These are phyloP conservation scores for Aurantiochytrium sp. DNA, from an alignment of 108 stramenopile species.

Conservation along the genomic window DNA sequence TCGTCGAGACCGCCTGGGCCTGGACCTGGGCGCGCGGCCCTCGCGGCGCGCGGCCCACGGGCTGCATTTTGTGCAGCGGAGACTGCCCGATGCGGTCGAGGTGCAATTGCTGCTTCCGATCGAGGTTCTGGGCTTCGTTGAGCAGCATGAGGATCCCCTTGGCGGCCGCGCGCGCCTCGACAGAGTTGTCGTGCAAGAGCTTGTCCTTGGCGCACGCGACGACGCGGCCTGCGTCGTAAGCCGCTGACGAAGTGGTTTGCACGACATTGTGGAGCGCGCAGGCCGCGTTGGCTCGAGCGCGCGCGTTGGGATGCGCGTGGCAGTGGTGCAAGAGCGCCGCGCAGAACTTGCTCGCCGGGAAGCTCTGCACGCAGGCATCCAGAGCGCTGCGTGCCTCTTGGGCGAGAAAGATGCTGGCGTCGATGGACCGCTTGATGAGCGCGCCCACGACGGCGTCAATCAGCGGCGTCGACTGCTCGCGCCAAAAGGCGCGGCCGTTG, in stretches of 20 bases:
- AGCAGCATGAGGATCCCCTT: not conserved
- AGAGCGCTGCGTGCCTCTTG: not conserved
- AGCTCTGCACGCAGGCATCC: conserved; percentile 17
- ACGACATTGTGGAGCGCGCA: not conserved
- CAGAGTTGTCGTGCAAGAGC: conserved; percentile 24
- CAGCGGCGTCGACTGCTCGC: not conserved
- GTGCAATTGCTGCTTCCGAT: conserved; percentile 11
- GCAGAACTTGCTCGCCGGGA: not conserved
- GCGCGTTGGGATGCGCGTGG: not conserved
- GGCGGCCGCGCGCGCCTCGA: not conserved
- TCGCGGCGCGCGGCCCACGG: not conserved
- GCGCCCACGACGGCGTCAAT: not conserved
- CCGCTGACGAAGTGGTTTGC: not conserved
- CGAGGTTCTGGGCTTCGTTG: not conserved
- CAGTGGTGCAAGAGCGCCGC: not conserved
- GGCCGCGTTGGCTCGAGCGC: not conserved
- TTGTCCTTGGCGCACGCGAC: conserved; percentile 23
- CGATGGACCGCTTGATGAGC: conserved; percentile 1
- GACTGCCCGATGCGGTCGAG: not conserved
- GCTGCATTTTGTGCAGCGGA: not conserved
- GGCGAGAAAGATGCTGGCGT: not conserved
- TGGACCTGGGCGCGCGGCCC: not conserved
- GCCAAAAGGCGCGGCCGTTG: not conserved
- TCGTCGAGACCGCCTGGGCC: not conserved
- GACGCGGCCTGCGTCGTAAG: not conserved